Evolutionary conservation across 1,284 basidiomycete genomes (phyloP).

Genomic region (Irpex lacteus): DNA sequence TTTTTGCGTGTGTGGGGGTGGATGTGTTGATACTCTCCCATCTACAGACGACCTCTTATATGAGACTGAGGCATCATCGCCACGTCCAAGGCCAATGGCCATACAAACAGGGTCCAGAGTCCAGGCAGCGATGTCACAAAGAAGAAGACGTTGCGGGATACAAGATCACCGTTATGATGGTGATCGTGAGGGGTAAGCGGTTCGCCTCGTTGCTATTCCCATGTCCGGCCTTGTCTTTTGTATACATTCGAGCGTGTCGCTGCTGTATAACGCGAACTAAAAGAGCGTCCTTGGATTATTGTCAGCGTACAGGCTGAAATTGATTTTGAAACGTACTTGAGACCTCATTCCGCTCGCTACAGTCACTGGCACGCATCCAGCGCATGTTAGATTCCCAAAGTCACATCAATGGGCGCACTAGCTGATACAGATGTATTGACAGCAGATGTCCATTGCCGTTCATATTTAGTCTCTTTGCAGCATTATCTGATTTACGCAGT

Average conservation of each 20-base stretch:
- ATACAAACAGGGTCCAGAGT: background rate
- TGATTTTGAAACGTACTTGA: background rate
- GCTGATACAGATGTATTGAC: background rate
- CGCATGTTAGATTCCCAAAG: background rate
- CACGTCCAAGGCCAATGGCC: background rate
- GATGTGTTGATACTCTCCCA: background rate
- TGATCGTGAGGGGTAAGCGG: background rate
- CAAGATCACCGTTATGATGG: conserved; percentile 2
- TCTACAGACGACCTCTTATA: background rate
- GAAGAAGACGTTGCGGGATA: background rate
- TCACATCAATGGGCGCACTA: background rate
- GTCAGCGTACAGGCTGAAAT: background rate
- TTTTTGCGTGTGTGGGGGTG: conserved; percentile 4
- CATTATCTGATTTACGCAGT: background rate
- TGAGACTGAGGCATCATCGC: background rate
- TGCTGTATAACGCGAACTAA: background rate
- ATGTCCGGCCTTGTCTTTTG: background rate
- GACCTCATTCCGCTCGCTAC: background rate
- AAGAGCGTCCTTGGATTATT: background rate
- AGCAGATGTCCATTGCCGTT: background rate
- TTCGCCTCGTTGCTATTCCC: background rate
- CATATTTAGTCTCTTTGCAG: background rate
- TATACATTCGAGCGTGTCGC: background rate
- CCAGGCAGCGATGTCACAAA: conserved; percentile 1
- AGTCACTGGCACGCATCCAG: background rate